phyloP scores from a whole-genome alignment of 768 basidiomycete genomes.

The Lactifluus echinatus region DNA sequence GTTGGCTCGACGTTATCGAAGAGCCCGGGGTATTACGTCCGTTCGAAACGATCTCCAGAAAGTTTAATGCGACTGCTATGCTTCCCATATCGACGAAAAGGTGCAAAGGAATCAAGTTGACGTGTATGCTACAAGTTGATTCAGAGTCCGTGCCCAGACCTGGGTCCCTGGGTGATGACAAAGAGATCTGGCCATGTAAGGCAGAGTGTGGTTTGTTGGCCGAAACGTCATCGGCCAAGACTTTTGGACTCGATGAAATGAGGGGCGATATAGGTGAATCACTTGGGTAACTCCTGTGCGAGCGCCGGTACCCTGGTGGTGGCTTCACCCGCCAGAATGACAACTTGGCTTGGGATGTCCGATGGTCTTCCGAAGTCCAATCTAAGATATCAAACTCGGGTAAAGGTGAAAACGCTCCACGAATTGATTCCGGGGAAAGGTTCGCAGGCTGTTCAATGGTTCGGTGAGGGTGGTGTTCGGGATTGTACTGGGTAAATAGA shows the following conservation, averaged over 20 bases:
- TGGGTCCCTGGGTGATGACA: constrained; percentile 7
- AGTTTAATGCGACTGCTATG: constrained; percentile 35
- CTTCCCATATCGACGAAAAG: constrained; percentile 62
- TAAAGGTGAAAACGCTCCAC: constrained; percentile 23
- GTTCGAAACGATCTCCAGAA: constrained; percentile 38
- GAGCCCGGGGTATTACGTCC: not conserved
- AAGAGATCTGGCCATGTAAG: constrained; percentile 14
- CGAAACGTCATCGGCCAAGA: not conserved
- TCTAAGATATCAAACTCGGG: constrained; percentile 53
- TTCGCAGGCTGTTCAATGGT: not conserved
- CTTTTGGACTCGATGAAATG: not conserved
- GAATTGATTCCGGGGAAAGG: not conserved
- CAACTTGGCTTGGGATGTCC: constrained; percentile 40
- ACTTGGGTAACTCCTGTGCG: not conserved
- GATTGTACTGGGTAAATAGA: constrained; percentile 49
- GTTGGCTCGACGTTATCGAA: not conserved
- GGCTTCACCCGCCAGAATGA: constrained; percentile 54
- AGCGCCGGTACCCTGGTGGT: not conserved
- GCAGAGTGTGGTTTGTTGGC: constrained; percentile 9
- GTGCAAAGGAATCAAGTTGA: constrained; percentile 58
- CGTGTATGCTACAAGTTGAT: constrained; percentile 26
- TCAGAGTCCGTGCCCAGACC: not conserved
- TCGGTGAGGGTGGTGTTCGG: constrained; percentile 35
- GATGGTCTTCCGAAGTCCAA: constrained; percentile 45
- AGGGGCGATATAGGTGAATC: not conserved